Conservation (phyloP, 352 stramenopile species). For the Globisporangium echinulatum region DNA sequence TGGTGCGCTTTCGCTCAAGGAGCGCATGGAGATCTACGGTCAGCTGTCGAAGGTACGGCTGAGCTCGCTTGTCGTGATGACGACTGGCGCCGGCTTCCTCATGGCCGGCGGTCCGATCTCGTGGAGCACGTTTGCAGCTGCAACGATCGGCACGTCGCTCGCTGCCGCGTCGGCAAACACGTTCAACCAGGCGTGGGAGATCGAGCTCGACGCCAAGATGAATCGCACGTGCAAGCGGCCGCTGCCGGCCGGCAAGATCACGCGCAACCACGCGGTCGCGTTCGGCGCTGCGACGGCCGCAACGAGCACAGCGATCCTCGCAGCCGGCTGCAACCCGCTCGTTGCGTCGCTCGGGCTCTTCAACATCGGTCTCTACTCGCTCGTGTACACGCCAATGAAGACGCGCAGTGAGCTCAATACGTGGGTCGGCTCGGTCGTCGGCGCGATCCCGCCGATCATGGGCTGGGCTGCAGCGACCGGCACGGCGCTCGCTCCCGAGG, state of each 20-base stretch:
- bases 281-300: constrained; percentile 85
- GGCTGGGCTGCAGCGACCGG: constrained; percentile 96
- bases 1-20: constrained; percentile 42
- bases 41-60: constrained; percentile 93
- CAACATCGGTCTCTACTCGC: constrained; percentile 98
- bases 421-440: constrained; percentile 98
- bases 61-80: constrained; percentile 95
- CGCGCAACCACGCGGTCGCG: constrained; percentile 64
- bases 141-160: constrained; percentile 92
- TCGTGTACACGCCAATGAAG: constrained; percentile 99
- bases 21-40: constrained; percentile 71
- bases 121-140: constrained; percentile 81
- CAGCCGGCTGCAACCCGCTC: constrained; percentile 91
- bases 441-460: constrained; percentile 98
- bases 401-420: constrained; percentile 96
- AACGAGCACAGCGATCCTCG: constrained; percentile 87
- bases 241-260: constrained; percentile 86
- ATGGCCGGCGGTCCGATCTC: constrained; percentile 93
- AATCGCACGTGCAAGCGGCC: constrained; percentile 94
- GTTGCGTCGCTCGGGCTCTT: constrained; percentile 92
- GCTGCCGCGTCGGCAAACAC: constrained; percentile 93
- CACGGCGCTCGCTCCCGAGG: constrained; percentile 58
- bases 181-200: constrained; percentile 98
- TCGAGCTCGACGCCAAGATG: constrained; percentile 94
- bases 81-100: constrained; percentile 94